Base-by-base conservation (phyloP, 176 grass and related monocot species). In the Eleusine coracana region DNA sequence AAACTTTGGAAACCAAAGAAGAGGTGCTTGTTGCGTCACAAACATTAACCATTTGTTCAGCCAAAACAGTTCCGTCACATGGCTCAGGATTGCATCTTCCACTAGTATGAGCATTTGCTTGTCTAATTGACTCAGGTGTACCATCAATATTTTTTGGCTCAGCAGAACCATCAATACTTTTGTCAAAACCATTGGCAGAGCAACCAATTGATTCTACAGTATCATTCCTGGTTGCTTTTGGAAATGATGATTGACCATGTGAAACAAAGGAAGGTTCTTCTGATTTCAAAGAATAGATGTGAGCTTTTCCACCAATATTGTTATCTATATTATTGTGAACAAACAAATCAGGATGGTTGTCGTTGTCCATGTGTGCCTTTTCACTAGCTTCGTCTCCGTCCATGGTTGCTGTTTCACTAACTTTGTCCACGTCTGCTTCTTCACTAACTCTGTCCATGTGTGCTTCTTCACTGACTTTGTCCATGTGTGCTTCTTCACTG, bases 91-190 rank as follows among this genome's bases (percentile, higher is more conserved):
- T 79, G 76, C 45, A 82, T 52, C 54, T 49, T 4, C 74, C 50
- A 71, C 60, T 62, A 70, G 56, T 31, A 65, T 63, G 72, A 38
- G 72, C 23, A 83, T 20, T 16, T 75, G 66, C 51, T 45, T 66
- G 81, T 37, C 40, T 81, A 86, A 84, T 63, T 88, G 80, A 74
- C 23, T 91, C 83, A 14, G 45, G 34, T 73, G 60, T 77, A 54
- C 12, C 82, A 84, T 88, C 79, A 76, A 45, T 63, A 62, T 29
- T 88, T 83, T 84, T 83, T 85, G 74, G 78, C 29, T 91, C 83
- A 15, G 52, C 48, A 79, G 66, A 82, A 48, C 12, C 82, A 84
- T 90, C 79, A 73, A 45, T 67, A 62, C 28, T 88, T 83, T 82
- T 83, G 62, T 66, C 49, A 67, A 66, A 65, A 83, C 44, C 41